Conservation (phyloP, 352 stramenopile species). For the Phytophthora cajani region DNA sequence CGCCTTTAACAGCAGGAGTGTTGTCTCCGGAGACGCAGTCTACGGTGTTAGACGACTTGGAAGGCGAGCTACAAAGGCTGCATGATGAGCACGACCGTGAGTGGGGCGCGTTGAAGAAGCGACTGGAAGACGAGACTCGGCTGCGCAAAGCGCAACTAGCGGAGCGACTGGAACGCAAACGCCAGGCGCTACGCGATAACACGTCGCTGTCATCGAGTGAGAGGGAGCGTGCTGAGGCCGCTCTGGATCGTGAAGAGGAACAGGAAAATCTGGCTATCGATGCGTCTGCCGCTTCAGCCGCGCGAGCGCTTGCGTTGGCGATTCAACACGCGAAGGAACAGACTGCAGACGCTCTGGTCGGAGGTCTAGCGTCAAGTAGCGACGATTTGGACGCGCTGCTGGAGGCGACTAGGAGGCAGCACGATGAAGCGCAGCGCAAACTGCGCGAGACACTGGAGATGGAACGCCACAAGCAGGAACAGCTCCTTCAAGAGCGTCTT, state of each 20-base stretch:
- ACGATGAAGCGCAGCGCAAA: slow-evolving; percentile 24
- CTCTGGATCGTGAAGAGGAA: slow-evolving; percentile 33
- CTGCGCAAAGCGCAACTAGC: slow-evolving; percentile 40
- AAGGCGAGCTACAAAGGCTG: slow-evolving; percentile 35
- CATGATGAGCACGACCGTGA: slow-evolving; percentile 44
- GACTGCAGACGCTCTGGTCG: slow-evolving; percentile 20
- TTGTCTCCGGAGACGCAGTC: slow-evolving; percentile 11
- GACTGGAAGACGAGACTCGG: slow-evolving; percentile 41
- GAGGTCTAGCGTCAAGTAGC: slow-evolving; percentile 13
- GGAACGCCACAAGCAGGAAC: slow-evolving; percentile 42
- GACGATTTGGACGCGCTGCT: slow-evolving; percentile 33
- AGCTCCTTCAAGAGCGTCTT: slow-evolving; percentile 36
- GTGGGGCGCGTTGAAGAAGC: slow-evolving; percentile 35
- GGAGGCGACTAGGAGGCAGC: slow-evolving; percentile 18
- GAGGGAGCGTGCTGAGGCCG: slow-evolving; percentile 8
- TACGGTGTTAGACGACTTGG: slow-evolving; percentile 23
- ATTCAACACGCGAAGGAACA: slow-evolving; percentile 19
- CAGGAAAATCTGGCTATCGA: slow-evolving; percentile 23
- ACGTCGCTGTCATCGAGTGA: slow-evolving; percentile 14
- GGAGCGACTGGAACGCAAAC: slow-evolving; percentile 47
- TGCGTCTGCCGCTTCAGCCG: slow-evolving; percentile 15
- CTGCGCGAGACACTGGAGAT: slow-evolving; percentile 28
- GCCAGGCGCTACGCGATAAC: slow-evolving; percentile 24
- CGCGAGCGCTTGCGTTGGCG: slow-evolving; percentile 20
- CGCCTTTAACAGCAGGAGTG: neutral